Conservation (phyloP, 805 yeast genomes). For the Sugiyamaella chiloensis region DNA sequence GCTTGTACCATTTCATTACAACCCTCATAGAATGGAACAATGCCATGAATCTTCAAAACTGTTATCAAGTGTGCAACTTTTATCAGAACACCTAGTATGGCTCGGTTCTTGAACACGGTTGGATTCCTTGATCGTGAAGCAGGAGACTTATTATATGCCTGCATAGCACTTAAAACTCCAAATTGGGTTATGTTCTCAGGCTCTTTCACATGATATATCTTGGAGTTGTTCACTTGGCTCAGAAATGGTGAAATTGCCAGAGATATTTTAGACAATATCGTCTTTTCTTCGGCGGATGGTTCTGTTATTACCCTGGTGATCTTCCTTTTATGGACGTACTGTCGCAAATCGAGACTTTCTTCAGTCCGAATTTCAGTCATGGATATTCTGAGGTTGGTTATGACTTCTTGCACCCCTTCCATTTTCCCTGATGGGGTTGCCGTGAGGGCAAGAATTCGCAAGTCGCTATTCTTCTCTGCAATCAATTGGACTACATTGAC, state of each 20-base stretch:
- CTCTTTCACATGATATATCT: conserved; percentile 61
- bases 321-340: conserved; percentile 67
- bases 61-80: conserved; percentile 57
- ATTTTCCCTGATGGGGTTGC: conserved; percentile 93
- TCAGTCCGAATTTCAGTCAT: conserved; percentile 86
- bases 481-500: conserved; percentile 69
- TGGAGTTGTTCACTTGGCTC: conserved; percentile 57
- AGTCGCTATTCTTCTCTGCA: conserved; percentile 58
- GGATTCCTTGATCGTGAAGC: conserved; percentile 24
- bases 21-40: conserved; percentile 68
- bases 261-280: conserved; percentile 52
- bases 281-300: conserved; percentile 51
- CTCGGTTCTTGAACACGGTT: conserved; percentile 23
- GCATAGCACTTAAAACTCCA: conserved; percentile 65
- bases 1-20: conserved; percentile 44
- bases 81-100: conserved; percentile 52
- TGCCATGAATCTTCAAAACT: conserved; percentile 71
- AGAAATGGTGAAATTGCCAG: conserved; percentile 63
- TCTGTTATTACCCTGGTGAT: conserved; percentile 58
- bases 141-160: conserved; percentile 35
- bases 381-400: conserved; percentile 68
- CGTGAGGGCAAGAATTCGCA: conserved; percentile 78
- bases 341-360: conserved; percentile 70
- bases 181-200: conserved; percentile 69
- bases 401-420: conserved; percentile 82